Conservation (phyloP, 2,329 filamentous ascomycete species). For the Hypoxylon sp. region DNA sequence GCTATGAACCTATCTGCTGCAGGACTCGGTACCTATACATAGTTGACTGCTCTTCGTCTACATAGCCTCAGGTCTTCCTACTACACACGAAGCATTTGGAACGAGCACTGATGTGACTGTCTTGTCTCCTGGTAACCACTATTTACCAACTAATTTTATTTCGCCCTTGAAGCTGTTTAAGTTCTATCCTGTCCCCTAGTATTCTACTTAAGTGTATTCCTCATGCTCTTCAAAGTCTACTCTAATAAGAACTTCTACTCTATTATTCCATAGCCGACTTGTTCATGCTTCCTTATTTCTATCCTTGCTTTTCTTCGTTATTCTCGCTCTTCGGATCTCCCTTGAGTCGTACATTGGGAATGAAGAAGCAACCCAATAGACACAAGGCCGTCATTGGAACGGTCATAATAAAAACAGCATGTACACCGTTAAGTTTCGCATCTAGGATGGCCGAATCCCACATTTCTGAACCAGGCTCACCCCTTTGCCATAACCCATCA, state of each 20-base stretch:
- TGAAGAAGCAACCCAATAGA: constrained; percentile 37
- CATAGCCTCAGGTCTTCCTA: too few species aligned
- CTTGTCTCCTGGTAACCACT: too few species aligned
- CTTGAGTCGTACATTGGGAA: constrained; percentile 29
- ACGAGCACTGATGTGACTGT: too few species aligned
- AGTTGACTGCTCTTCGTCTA: too few species aligned
- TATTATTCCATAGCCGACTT: background rate
- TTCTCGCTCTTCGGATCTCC: constrained; percentile 23
- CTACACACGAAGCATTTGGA: too few species aligned
- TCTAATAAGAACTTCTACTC: background rate
- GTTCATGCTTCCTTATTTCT: background rate
- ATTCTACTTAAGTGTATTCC: background rate
- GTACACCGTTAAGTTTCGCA: constrained; percentile 48
- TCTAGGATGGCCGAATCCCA: constrained; percentile 43
- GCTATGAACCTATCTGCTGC: too few species aligned
- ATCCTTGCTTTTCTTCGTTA: constrained; percentile 11
- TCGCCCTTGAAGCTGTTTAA: too few species aligned
- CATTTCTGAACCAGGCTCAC: constrained; percentile 22
- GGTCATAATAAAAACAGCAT: constrained; percentile 48
- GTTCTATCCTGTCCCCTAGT: background rate
- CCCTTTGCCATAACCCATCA: constrained; percentile 41
- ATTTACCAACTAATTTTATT: too few species aligned
- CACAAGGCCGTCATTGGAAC: constrained; percentile 43
- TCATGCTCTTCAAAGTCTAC: background rate
- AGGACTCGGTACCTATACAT: too few species aligned